These are phyloP conservation scores for Dissophora ornata DNA, from an alignment of 192 early-diverging fungal species.

Conservation along the genomic window DNA sequence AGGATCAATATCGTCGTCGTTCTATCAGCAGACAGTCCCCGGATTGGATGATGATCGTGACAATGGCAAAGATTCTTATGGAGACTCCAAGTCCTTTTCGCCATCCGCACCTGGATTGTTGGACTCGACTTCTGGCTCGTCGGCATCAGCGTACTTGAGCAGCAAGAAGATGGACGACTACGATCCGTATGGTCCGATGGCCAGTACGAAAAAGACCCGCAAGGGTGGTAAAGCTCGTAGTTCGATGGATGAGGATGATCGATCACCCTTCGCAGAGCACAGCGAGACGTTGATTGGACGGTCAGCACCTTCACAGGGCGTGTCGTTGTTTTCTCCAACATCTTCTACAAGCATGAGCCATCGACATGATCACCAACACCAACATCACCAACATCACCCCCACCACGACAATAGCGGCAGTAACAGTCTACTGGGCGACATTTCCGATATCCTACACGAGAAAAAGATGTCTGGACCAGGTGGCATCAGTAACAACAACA, in stretches of 20 bases:
- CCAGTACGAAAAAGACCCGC: neutral
- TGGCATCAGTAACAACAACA: neutral
- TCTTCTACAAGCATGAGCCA: conserved; percentile 33
- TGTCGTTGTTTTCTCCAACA: conserved; percentile 28
- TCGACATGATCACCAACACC: conserved; percentile 35
- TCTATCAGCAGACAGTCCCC: conserved; percentile 47
- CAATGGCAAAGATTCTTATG: neutral
- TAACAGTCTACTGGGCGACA: conserved; percentile 42
- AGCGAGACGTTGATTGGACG: conserved; percentile 23
- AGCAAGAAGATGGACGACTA: conserved; percentile 36
- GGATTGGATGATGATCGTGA: conserved; percentile 26
- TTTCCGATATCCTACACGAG: conserved; percentile 28
- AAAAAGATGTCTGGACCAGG: conserved; percentile 15
- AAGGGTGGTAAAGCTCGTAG: conserved; percentile 14
- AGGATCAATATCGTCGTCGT: conserved; percentile 23
- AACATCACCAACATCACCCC: conserved; percentile 39
- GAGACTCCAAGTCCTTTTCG: neutral
- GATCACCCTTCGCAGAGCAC: neutral
- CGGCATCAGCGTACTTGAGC: conserved; percentile 21
- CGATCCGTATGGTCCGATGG: conserved; percentile 41
- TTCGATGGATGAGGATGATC: conserved; percentile 18
- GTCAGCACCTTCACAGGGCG: neutral
- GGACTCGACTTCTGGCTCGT: too few species aligned
- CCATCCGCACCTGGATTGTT: neutral
- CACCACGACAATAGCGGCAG: neutral